These are phyloP conservation scores for Dendrothele bispora DNA, from an alignment of 768 basidiomycete species.

Conservation along the genomic window DNA sequence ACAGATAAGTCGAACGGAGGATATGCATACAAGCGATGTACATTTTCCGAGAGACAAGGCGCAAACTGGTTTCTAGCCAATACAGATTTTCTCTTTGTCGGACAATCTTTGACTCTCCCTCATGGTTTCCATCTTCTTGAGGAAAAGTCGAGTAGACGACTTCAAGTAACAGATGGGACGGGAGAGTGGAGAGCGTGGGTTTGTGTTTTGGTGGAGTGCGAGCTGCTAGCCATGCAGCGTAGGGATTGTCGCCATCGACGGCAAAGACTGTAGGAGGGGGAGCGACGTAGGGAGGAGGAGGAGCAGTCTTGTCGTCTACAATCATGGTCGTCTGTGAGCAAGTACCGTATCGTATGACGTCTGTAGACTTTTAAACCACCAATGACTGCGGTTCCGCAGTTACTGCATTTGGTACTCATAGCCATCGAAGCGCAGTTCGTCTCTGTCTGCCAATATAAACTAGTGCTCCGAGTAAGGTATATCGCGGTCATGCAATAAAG, in stretches of 20 bases:
- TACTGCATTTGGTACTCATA: no score
- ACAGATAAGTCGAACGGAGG: conserved; percentile 72
- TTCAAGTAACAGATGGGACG: conserved; percentile 66
- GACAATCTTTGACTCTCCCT: conserved; percentile 40
- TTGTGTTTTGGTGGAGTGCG: neutral
- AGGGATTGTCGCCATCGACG: conserved; percentile 4
- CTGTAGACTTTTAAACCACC: no score
- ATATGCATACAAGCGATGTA: conserved; percentile 86
- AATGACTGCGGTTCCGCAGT: no score
- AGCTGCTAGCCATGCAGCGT: conserved; percentile 3
- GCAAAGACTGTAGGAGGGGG: no score
- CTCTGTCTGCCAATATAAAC: no score
- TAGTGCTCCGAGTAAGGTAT: no score
- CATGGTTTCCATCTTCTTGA: conserved; percentile 32
- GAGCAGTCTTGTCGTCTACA: no score
- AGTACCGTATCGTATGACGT: no score
- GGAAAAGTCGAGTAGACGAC: conserved; percentile 70
- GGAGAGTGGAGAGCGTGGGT: conserved; percentile 35
- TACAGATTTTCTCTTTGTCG: conserved; percentile 66
- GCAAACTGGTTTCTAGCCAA: conserved; percentile 64
- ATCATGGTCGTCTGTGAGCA: no score
- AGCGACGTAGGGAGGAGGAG: no score
- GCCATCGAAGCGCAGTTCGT: no score
- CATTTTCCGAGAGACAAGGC: conserved; percentile 64
- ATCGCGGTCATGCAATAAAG: no score